Evolutionary conservation across 768 basidiomycete species (phyloP), one percentile per base, ranked within the genome.

Genomic region (Phaffia australis): DNA sequence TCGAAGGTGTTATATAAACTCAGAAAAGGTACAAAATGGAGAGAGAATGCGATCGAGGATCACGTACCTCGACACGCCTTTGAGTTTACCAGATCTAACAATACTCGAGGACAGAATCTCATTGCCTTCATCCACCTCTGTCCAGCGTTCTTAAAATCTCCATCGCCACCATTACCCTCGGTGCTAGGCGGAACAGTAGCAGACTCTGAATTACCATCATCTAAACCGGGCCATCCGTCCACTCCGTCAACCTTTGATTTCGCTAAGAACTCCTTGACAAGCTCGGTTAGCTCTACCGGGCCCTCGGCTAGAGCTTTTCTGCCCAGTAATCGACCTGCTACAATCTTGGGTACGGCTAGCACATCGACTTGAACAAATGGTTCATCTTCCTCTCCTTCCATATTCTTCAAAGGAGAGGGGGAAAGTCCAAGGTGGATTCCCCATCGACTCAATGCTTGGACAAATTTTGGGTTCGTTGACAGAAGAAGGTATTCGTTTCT

Each of bases 61-160:
- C 11, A 74, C 81, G 70, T 73, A 86, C 94, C 93, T 79, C 95
- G 81, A 73, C 95, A 99, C 27, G 95, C 95, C 77, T 90, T 93
- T 14, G 92, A 95, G 75, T 97, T 93, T 71, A 90, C 80, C 69
- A 99, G 77, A 47, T 92, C 88, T 18, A 92, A 76, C 60, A 98
- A 79, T 63, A 82, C 84, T 60, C 80, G 81, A n/a, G 95, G 95
- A 75, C 88, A 92, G 81, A 83, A 84, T 29, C 88, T 83, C 50
- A 93, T 75, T 55, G 84, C 85, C 72, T 81, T 83, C 72, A 87
- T 76, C 90, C 89, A 89, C 8, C 55, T 55, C 7, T 16, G 23
- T 23, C 21, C 66, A 2, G 48, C 58, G 15, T 27, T 60, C 47
- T 2, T 60, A 58, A 1, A 60, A 42, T 29, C 47, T 30, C 18